Base-by-base conservation (phyloP, 345 rosid genomes). In the Ceriops zippeliana region DNA sequence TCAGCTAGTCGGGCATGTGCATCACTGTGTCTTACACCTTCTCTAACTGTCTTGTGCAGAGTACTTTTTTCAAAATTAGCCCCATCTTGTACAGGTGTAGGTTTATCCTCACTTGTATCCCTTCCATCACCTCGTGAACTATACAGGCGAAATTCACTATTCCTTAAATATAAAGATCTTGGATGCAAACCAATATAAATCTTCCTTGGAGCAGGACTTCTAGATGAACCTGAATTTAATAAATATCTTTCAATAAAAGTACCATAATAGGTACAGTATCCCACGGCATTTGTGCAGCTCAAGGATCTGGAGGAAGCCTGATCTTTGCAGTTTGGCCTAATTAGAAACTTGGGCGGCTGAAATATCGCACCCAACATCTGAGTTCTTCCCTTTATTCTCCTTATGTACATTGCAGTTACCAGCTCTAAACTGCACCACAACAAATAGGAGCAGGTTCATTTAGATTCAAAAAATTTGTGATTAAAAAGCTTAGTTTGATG, bases 91-190 rank as follows among this genome's bases (percentile, higher is more conserved):
- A 81, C 73, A 61, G 93, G 74, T 65, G 78, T 69, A 63, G 73
- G 75, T 60, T 83, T 90, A 83, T 80, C 86, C 81, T 87, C 95
- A 70, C 95, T 86, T 62, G 95, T 82, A 81, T 83, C 87, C 70
- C 85, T 85, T 67, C 97, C 98, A 82, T 86, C 91, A 35, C 96
- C 93, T 77, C 89, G 81, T 27, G 98, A 91, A 75, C 96, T 87
- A 79, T 78, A 95, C 11, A 72, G 59, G 63, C 98, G 81, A 20
- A 83, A 75, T 79, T 85, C 87, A 57, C 67, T 68, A 64, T 69
- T 84, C 54, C 61, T 71, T 28, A 66, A 75, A 67, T 57, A 70
- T 28, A 46, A 27, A 72, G 58, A 72, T 69, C 79, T 70, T 20
- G 58, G 61, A 37, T 24, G 58, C 21, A 66, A 77, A 70, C 71